phyloP scores from a whole-genome alignment of 2,329 filamentous ascomycete genomes.

The Orbilia oligospora region DNA sequence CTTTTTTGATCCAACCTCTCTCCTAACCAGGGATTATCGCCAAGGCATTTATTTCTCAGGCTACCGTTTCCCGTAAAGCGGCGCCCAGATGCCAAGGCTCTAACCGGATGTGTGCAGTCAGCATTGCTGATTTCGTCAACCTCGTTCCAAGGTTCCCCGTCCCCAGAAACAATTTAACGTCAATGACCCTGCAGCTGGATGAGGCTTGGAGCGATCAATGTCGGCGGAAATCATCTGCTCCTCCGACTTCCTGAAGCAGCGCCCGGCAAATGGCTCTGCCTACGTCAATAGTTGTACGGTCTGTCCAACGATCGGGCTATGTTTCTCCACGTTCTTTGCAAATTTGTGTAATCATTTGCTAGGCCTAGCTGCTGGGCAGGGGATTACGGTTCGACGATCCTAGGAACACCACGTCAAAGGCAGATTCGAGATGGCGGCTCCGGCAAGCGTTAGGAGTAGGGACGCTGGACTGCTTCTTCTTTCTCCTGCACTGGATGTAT shows the following conservation, averaged over 20 bases:
- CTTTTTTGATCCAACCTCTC: conserved; percentile 1
- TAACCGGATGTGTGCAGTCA: conserved; percentile 7
- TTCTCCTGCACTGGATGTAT: background rate
- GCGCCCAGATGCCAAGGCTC: conserved; percentile 11
- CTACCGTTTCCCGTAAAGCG: background rate
- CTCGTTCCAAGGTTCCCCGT: background rate
- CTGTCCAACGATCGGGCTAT: conserved; percentile 15
- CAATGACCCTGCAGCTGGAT: background rate
- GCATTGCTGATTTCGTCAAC: background rate
- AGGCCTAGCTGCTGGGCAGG: background rate
- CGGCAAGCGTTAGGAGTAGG: background rate
- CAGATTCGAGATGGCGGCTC: conserved; percentile 4
- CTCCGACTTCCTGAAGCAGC: conserved; percentile 16
- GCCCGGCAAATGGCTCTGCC: background rate
- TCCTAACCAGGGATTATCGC: background rate
- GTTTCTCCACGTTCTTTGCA: conserved; percentile 21
- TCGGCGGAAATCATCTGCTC: conserved; percentile 2
- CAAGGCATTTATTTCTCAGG: conserved; percentile 11
- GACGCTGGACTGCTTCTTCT: background rate
- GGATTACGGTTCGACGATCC: conserved; percentile 23
- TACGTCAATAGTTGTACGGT: conserved; percentile 13
- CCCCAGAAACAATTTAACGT: background rate
- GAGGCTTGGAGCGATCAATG: conserved; percentile 7
- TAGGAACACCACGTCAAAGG: conserved; percentile 14
- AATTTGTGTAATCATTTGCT: conserved; percentile 9